Conservation (phyloP, 176 grass and related monocot species). For the Rhynchospora breviuscula region DNA sequence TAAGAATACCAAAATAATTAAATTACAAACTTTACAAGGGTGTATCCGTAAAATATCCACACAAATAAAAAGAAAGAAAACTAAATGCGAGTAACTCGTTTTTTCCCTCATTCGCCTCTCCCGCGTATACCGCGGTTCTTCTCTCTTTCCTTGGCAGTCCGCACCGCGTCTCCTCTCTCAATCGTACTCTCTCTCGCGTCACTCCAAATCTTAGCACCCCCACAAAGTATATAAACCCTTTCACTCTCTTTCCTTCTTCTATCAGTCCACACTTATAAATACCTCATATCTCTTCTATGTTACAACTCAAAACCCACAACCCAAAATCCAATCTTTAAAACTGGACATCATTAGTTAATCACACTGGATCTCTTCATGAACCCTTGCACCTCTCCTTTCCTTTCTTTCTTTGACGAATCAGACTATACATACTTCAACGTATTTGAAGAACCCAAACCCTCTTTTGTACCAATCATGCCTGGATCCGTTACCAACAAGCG, state of each 20-base stretch:
- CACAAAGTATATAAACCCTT: slow-evolving; percentile 13
- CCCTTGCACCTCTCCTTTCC: slow-evolving; percentile 23
- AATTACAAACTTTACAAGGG: not conserved
- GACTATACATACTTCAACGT: slow-evolving; percentile 25
- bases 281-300: not conserved
- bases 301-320: not conserved
- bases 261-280: not conserved
- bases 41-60: not conserved
- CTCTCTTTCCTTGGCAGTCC: slow-evolving; percentile 14
- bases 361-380: slow-evolving; percentile 37
- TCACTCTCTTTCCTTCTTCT: not conserved
- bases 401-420: slow-evolving; percentile 28
- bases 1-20: not conserved
- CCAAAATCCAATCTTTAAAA: not conserved
- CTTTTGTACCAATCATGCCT: not conserved
- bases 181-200: not conserved
- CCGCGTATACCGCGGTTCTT: slow-evolving; percentile 65
- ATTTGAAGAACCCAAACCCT: slow-evolving; percentile 18
- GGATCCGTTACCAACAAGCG: slow-evolving; percentile 7
- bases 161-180: slow-evolving; percentile 5
- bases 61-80: slow-evolving; percentile 19
- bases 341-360: slow-evolving; percentile 5
- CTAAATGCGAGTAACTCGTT: slow-evolving; percentile 22
- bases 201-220: not conserved
- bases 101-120: slow-evolving; percentile 40